phyloP scores from a whole-genome alignment of 2,329 filamentous ascomycete species.

The Phialophora verrucosa region DNA sequence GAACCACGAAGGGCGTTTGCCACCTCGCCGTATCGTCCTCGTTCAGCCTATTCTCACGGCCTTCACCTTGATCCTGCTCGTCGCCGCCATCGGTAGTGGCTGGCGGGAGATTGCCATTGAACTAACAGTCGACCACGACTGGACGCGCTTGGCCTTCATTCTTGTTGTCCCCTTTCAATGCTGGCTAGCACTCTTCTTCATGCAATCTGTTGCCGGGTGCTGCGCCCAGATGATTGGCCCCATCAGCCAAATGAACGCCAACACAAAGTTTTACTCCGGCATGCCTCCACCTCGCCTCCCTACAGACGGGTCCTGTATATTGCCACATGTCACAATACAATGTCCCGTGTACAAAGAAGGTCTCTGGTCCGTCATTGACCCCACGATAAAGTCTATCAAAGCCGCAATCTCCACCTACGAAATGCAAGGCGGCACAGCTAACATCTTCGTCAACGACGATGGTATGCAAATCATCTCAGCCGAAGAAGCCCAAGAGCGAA shows the following conservation, averaged over 20 bases:
- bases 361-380: conserved; percentile 68
- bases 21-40: conserved; percentile 59
- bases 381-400: conserved; percentile 62
- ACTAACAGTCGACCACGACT: conserved; percentile 59
- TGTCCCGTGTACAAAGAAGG: conserved; percentile 90
- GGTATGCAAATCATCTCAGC: conserved; percentile 48
- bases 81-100: conserved; percentile 62
- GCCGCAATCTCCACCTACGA: conserved; percentile 65
- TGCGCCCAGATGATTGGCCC: conserved; percentile 53
- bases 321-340: conserved; percentile 71
- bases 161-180: conserved; percentile 60
- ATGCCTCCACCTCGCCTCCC: conserved; percentile 45
- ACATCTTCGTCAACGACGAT: conserved; percentile 50
- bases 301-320: conserved; percentile 41
- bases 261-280: conserved; percentile 56
- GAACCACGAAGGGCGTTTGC: conserved; percentile 49
- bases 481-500: conserved; percentile 53
- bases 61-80: conserved; percentile 59
- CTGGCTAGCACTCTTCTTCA: conserved; percentile 62
- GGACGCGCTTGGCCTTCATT: conserved; percentile 61
- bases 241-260: conserved; percentile 51
- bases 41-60: conserved; percentile 62
- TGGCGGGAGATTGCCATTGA: conserved; percentile 62
- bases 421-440: conserved; percentile 51
- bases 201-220: conserved; percentile 52